Base-by-base conservation (phyloP, 2,329 filamentous ascomycete genomes). In the Calonectria naviculata region DNA sequence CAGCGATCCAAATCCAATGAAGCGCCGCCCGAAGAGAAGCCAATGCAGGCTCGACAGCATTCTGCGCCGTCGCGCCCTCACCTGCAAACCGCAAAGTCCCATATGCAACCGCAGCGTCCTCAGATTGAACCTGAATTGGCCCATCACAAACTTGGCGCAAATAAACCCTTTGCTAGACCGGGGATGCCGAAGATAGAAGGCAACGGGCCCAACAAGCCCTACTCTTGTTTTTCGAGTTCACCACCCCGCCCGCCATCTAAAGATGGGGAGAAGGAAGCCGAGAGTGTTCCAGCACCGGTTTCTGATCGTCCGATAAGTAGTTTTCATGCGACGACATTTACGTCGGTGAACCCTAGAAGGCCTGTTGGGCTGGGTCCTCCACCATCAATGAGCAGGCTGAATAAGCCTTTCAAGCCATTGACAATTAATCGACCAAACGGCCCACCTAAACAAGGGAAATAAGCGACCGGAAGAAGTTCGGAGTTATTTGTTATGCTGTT, bases 191-290 rank as follows among this genome's bases (percentile, higher is more conserved):
- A 77, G 58, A 73, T 75, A 42, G 75, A 80, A 8, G 74, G 78
- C 3, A 74, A 73, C 5, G 78, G 73, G 10, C 80, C 81, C 3
- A 81, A 80, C 66, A 87, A 86, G 62, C 81, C 82, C 9, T 93
- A 94, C 74, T 79, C 85, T 0, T 88, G 86, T 72, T 90, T 91
- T 76, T 91, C 89, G 0, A 91, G 89, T 80, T 90, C 89, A 21
- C 89, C 90, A 5, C 79, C 83, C 3, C 78, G 79, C n/a, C 78
- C 80, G 2, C 36, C 71, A 4, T 76, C 76, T 7, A 74, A 76
- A 5, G 71, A 75, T 71, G 65, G 76, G 68, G 60, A 73, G 31
- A 74, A 78, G 31, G 74, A 79, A 13, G 71, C 73, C 13, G 71
- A 79, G n/a, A 63, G 78, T 7, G 76, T 73, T 1, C 73, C 79